Conservation (phyloP, 345 rosid genomes). For the Physaria fendleri region DNA sequence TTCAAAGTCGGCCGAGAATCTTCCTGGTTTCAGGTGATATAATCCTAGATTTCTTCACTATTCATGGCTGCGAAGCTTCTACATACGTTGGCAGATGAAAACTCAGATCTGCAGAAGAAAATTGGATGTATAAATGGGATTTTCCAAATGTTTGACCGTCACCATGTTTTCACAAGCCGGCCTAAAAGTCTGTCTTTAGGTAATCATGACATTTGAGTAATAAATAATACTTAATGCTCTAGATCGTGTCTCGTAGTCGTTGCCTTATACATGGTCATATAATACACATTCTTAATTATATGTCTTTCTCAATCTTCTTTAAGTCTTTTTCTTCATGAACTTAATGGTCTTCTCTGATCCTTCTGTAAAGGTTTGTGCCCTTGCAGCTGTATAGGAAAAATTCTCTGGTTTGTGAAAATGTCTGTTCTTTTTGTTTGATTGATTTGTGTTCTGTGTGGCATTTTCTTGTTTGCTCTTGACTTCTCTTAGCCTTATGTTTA, state of each 20-base stretch:
- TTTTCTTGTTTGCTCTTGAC: constrained; percentile 1
- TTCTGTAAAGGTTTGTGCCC: constrained; percentile 14
- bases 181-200: constrained; percentile 67
- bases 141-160: constrained; percentile 83
- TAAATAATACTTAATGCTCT: neutral
- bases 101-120: constrained; percentile 79
- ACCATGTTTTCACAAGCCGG: constrained; percentile 44
- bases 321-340: constrained; percentile 17
- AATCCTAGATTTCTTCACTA: neutral
- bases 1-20: neutral
- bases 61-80: constrained; percentile 90
- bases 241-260: constrained; percentile 28
- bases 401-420: constrained; percentile 9
- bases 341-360: neutral
- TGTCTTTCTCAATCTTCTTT: constrained; percentile 12
- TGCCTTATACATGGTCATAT: constrained; percentile 15
- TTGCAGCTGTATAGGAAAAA: neutral
- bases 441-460: neutral
- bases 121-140: constrained; percentile 93
- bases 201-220: neutral
- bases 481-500: constrained; percentile 1
- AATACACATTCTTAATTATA: neutral
- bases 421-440: neutral
- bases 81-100: constrained; percentile 89
- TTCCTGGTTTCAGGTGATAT: neutral